These are phyloP conservation scores for Fragilariopsis cylindrus DNA, from an alignment of 108 stramenopile species.

Conservation along the genomic window DNA sequence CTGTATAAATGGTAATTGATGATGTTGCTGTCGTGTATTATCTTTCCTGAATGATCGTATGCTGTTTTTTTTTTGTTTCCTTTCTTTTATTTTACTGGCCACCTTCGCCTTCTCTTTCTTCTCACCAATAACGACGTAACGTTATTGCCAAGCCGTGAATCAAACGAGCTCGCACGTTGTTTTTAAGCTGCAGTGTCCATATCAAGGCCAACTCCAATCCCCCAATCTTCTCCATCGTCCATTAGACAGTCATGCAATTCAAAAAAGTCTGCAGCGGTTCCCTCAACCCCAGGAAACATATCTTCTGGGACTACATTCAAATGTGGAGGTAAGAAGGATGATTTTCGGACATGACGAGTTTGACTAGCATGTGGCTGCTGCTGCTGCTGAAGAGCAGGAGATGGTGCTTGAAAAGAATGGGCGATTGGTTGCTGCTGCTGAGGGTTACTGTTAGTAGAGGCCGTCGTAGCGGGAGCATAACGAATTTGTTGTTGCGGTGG, in stretches of 20 bases:
- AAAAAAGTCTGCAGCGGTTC: constrained; percentile 48
- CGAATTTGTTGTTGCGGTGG: constrained; percentile 3
- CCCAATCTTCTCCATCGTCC: constrained; percentile 58
- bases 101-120: too few species aligned
- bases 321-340: constrained; percentile 44
- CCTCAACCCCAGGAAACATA: constrained; percentile 37
- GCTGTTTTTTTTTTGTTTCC: too few species aligned
- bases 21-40: too few species aligned
- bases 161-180: background rate
- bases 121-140: too few species aligned
- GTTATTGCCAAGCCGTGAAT: too few species aligned
- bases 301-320: constrained; percentile 57
- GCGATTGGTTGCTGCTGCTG: constrained; percentile 5
- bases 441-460: background rate
- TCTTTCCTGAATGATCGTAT: too few species aligned
- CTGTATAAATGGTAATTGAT: too few species aligned
- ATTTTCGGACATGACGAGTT: constrained; percentile 22
- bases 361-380: background rate
- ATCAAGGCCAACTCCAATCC: constrained; percentile 63
- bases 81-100: too few species aligned
- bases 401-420: background rate
- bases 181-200: constrained; percentile 40
- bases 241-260: constrained; percentile 37
- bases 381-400: constrained; percentile 6
- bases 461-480: constrained; percentile 4